Percentiles rank a stretch among this genome's conserved stretches.
These are phyloP conservation scores for Cutaneotrichosporon curvatum DNA, from an alignment of 1,284 basidiomycete genomes.

Conservation along the genomic window DNA sequence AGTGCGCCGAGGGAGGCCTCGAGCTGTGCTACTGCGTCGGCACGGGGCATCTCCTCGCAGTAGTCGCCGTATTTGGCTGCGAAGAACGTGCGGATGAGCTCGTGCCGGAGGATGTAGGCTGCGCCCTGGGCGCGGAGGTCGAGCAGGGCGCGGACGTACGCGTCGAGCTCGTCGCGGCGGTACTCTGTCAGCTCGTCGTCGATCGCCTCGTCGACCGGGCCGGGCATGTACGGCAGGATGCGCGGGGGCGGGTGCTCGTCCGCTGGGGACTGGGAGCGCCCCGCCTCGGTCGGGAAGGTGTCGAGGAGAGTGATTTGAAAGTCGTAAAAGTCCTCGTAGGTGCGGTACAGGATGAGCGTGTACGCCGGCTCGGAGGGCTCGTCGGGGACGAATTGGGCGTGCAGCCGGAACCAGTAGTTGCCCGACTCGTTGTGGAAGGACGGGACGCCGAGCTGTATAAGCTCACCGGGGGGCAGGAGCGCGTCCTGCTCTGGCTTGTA, in stretches of 20 bases:
- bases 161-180: conserved; percentile 75
- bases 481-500: conserved; percentile 36
- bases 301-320: conserved; percentile 87
- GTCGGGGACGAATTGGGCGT: conserved; percentile 80
- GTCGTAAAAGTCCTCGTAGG: conserved; percentile 98
- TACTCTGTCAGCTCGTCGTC: conserved; percentile 79
- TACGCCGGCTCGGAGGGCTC: conserved; percentile 58
- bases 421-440: conserved; percentile 95
- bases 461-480: conserved; percentile 67
- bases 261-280: conserved; percentile 49
- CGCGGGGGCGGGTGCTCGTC: conserved; percentile 50
- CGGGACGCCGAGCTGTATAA: conserved; percentile 82
- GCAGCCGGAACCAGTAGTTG: conserved; percentile 95
- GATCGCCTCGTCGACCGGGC: conserved; percentile 69
- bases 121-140: conserved; percentile 57
- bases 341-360: conserved; percentile 82
- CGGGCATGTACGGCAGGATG: conserved; percentile 92
- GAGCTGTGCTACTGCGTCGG: conserved; percentile 57
- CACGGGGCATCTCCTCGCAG: conserved; percentile 59
- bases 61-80: conserved; percentile 82
- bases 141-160: conserved; percentile 77
- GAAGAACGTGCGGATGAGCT: conserved; percentile 76
- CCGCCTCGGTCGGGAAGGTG: conserved; percentile 81
- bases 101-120: conserved; percentile 73
- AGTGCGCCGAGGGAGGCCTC: conserved; percentile 27